A percentile compares a stretch with the other conserved stretches of the same genome.
Evolutionary conservation across 2,329 filamentous ascomycete species (phyloP).

Genomic region (Botrytis tulipae): DNA sequence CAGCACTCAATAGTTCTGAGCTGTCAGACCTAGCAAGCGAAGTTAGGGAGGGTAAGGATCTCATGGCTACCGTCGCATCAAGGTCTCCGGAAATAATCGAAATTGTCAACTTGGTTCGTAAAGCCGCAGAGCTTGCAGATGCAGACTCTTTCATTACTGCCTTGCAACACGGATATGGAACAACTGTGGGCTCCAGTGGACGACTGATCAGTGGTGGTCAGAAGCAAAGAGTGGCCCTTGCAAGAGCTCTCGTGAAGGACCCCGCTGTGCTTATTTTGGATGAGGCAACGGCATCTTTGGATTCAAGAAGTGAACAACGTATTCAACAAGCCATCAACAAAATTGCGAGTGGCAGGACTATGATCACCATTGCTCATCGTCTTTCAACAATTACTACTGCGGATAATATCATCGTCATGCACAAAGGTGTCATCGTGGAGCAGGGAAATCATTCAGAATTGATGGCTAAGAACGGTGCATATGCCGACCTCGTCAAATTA

Average conservation of each 20-base stretch:
- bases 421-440: conserved; percentile 71
- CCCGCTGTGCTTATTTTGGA: conserved; percentile 59
- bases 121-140: conserved; percentile 53
- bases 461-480: conserved; percentile 61
- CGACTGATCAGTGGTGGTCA: conserved; percentile 79
- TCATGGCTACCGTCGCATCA: conserved; percentile 2
- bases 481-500: conserved; percentile 64
- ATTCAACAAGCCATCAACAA: conserved; percentile 82
- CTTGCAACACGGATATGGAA: conserved; percentile 41
- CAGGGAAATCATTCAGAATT: conserved; percentile 71
- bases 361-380: conserved; percentile 81
- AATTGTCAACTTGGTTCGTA: conserved; percentile 40
- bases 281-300: conserved; percentile 63
- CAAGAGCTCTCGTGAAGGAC: conserved; percentile 53
- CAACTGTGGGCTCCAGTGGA: conserved; percentile 66
- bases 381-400: conserved; percentile 88
- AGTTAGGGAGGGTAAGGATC: conserved; percentile 51
- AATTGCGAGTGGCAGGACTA: conserved; percentile 77
- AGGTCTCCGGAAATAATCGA: conserved; percentile 31
- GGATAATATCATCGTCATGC: conserved; percentile 78
- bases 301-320: conserved; percentile 85
- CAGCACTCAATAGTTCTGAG: conserved; percentile 40
- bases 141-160: conserved; percentile 14
- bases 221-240: conserved; percentile 75
- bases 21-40: conserved; percentile 52